These are phyloP conservation scores for Mortierella alpina DNA, from an alignment of 192 early-diverging fungal species.

Conservation along the genomic window DNA sequence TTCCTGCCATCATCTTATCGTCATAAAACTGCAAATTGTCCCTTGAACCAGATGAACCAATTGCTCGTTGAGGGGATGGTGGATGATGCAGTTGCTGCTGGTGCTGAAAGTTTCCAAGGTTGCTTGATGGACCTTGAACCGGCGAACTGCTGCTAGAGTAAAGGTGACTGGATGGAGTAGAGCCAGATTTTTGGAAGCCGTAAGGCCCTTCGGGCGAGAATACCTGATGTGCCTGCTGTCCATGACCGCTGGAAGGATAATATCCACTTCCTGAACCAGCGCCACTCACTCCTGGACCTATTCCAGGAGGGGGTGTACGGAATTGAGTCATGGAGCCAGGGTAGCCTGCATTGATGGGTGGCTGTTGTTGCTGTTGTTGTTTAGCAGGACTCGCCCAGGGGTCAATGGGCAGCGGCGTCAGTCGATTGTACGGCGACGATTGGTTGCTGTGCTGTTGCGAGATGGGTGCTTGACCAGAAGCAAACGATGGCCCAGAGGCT, in stretches of 20 bases:
- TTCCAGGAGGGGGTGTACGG: conserved; percentile 49
- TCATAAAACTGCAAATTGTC: conserved; percentile 34
- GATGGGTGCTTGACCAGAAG: conserved; percentile 1
- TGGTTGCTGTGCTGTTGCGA: conserved; percentile 9
- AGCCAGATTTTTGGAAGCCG: conserved; percentile 24
- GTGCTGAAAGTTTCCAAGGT: conserved; percentile 11
- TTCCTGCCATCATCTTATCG: conserved; percentile 24
- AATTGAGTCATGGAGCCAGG: conserved; percentile 29
- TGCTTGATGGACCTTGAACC: conserved; percentile 33
- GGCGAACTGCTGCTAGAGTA: conserved; percentile 48
- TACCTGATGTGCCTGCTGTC: conserved; percentile 7
- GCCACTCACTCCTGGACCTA: conserved; percentile 26
- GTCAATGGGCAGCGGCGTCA: conserved; percentile 38
- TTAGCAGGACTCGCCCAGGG: conserved; percentile 35
- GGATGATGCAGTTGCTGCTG: conserved; percentile 35
- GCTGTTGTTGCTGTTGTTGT: conserved; percentile 28
- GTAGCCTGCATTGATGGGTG: conserved; percentile 7
- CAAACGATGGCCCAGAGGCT: conserved; percentile 10
- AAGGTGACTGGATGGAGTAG: conserved; percentile 22
- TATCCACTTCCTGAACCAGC: conserved; percentile 17
- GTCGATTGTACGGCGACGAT: conserved; percentile 24
- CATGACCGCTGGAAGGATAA: conserved; percentile 24
- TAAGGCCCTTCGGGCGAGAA: conserved; percentile 53
- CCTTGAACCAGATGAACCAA: conserved; percentile 25
- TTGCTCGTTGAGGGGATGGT: conserved; percentile 37